A percentile compares a stretch with the other conserved stretches of the same genome.
These are phyloP conservation scores for Desmodesmus armatus DNA, from an alignment of 139 green algal species.

Conservation along the genomic window DNA sequence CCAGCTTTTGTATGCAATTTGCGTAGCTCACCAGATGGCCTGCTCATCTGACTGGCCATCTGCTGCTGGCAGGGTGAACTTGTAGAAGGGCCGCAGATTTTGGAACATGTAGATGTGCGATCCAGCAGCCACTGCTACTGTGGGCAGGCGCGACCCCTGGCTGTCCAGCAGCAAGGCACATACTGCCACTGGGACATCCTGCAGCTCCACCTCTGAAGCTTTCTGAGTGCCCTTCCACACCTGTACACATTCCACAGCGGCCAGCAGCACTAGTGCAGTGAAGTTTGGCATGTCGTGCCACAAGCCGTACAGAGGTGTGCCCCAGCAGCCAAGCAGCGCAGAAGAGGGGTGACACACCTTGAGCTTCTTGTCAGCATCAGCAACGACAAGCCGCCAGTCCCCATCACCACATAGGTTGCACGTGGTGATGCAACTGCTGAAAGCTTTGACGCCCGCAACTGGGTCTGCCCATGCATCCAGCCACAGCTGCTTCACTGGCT, in stretches of 20 bases:
- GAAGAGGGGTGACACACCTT: constrained; percentile 55
- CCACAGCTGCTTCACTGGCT: constrained; percentile 30
- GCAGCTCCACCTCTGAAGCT: constrained; percentile 66
- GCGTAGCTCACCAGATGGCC: constrained; percentile 65
- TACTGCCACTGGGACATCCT: constrained; percentile 67
- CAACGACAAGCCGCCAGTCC: constrained; percentile 77
- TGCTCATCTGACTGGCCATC: constrained; percentile 64
- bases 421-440: constrained; percentile 47
- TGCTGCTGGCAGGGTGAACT: constrained; percentile 73
- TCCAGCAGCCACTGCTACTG: constrained; percentile 71
- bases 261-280: background rate
- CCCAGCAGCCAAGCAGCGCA: background rate
- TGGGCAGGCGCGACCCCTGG: constrained; percentile 49
- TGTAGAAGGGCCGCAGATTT: constrained; percentile 80
- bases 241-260: constrained; percentile 36
- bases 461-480: constrained; percentile 47
- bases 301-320: background rate
- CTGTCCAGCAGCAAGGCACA: constrained; percentile 60
- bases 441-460: constrained; percentile 39
- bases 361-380: constrained; percentile 72
- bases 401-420: constrained; percentile 77
- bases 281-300: background rate
- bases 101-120: constrained; percentile 81
- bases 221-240: constrained; percentile 77
- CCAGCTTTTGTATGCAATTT: too few species aligned